A percentile compares a stretch with the other conserved stretches of the same genome.
Evolutionary conservation across 1,284 basidiomycete genomes (phyloP).

Genomic region (Papiliotrema laurentii): DNA sequence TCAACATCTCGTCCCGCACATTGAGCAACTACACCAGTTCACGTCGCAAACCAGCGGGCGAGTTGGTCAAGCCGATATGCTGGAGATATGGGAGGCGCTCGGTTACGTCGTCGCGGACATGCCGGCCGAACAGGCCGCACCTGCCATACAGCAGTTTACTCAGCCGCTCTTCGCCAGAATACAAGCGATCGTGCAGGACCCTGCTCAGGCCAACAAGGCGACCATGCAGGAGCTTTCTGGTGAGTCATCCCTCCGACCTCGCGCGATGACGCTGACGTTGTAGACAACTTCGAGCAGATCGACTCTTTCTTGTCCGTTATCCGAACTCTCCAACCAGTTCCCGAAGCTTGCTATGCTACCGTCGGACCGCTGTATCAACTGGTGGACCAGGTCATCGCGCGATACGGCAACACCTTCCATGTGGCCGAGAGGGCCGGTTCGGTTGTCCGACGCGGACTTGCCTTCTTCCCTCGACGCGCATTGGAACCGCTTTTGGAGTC

Average conservation of each 20-base stretch:
- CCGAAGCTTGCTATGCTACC: conserved; percentile 70
- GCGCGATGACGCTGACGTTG: background rate
- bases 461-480: conserved; percentile 66
- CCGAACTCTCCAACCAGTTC: conserved; percentile 72
- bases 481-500: conserved; percentile 66
- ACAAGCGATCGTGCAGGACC: conserved; percentile 39
- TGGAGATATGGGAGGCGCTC: conserved; percentile 91
- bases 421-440: conserved; percentile 81
- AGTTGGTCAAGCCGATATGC: conserved; percentile 78
- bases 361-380: conserved; percentile 77
- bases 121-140: conserved; percentile 73
- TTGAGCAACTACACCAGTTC: conserved; percentile 89
- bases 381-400: conserved; percentile 72
- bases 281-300: conserved; percentile 80
- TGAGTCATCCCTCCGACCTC: conserved; percentile 48
- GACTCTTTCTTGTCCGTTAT: conserved; percentile 81
- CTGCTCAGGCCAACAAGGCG: conserved; percentile 54
- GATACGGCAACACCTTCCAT: conserved; percentile 72
- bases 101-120: conserved; percentile 91
- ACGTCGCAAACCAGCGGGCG: conserved; percentile 69
- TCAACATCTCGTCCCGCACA: conserved; percentile 85
- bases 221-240: conserved; percentile 63
- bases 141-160: conserved; percentile 77
- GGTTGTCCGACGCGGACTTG: conserved; percentile 78
- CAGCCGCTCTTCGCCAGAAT: conserved; percentile 54